Percentiles rank a stretch among this genome's conserved stretches.
These are phyloP conservation scores for Hygrocybe punicea DNA, from an alignment of 768 basidiomycete species.

Conservation along the genomic window DNA sequence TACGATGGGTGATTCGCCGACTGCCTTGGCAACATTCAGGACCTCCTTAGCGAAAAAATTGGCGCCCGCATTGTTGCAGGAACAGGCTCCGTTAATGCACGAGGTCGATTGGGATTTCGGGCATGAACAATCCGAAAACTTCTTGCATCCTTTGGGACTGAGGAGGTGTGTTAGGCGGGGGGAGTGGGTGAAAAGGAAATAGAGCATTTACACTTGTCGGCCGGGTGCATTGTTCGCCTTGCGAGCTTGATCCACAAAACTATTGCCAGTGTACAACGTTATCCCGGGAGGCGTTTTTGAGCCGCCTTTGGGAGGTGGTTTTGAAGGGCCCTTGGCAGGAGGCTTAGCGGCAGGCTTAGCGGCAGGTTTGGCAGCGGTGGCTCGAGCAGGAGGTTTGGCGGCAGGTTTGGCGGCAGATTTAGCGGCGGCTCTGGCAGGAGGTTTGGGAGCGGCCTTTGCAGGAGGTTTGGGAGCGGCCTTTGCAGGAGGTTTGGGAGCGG, in stretches of 20 bases:
- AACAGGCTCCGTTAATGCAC: conserved; percentile 1
- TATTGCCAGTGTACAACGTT: not conserved
- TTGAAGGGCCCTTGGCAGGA: not conserved
- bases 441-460: not conserved
- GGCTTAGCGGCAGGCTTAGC: not conserved
- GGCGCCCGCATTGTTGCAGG: conserved; percentile 1
- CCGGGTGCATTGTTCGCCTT: conserved; percentile 1
- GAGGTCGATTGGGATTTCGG: not conserved
- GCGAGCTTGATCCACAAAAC: not conserved
- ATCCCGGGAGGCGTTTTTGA: not conserved
- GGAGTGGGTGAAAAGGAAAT: not conserved
- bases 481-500: too few species aligned
- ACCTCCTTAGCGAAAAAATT: not conserved
- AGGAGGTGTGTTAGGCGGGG: not conserved
- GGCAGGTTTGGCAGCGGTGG: not conserved
- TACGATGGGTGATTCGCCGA: not conserved
- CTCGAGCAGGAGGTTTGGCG: not conserved
- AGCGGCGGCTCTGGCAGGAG: too few species aligned
- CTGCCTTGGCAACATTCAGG: not conserved
- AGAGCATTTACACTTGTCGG: not conserved
- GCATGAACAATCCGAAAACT: not conserved
- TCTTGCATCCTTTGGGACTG: conserved; percentile 2
- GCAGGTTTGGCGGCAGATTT: not conserved
- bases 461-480: not conserved
- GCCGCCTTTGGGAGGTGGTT: not conserved